These are phyloP conservation scores for Cladosporium sp. DNA, from an alignment of 2,329 filamentous ascomycete genomes.

Conservation along the genomic window DNA sequence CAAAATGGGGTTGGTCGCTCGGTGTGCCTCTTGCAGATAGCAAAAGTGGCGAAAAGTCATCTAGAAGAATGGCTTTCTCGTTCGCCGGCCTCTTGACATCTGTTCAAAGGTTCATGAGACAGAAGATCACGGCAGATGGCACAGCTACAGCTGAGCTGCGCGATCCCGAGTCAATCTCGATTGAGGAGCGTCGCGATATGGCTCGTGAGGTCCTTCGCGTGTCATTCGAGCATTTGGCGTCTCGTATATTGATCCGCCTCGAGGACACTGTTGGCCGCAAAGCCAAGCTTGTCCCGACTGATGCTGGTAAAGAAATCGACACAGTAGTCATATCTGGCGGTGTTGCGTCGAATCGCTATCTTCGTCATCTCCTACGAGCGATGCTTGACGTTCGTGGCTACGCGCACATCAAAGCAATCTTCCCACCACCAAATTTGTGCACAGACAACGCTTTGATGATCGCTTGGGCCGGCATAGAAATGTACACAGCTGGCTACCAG, in stretches of 20 bases:
- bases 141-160: slow-evolving; percentile 35
- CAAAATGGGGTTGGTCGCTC: slow-evolving; percentile 66
- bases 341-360: slow-evolving; percentile 80
- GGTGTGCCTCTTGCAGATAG: slow-evolving; percentile 65
- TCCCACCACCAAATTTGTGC: slow-evolving; percentile 76
- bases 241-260: slow-evolving; percentile 63
- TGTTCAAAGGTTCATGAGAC: slow-evolving; percentile 58
- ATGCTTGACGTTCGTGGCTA: slow-evolving; percentile 69
- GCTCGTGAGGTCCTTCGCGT: slow-evolving; percentile 75
- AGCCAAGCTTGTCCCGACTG: neutral
- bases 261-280: neutral
- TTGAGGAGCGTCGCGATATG: slow-evolving; percentile 66
- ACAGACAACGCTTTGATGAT: slow-evolving; percentile 99
- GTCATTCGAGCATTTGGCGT: slow-evolving; percentile 83
- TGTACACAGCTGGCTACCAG: slow-evolving; percentile 77
- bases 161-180: slow-evolving; percentile 44
- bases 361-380: slow-evolving; percentile 62
- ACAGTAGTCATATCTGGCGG: slow-evolving; percentile 85
- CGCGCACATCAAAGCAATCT: slow-evolving; percentile 60
- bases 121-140: slow-evolving; percentile 28
- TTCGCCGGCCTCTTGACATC: slow-evolving; percentile 72
- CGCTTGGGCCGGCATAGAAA: slow-evolving; percentile 88
- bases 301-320: slow-evolving; percentile 28
- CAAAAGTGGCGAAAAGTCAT: slow-evolving; percentile 37
- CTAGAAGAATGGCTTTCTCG: slow-evolving; percentile 62